Conservation (phyloP, 2,329 filamentous ascomycete genomes). For the Ilyonectria sp. region DNA sequence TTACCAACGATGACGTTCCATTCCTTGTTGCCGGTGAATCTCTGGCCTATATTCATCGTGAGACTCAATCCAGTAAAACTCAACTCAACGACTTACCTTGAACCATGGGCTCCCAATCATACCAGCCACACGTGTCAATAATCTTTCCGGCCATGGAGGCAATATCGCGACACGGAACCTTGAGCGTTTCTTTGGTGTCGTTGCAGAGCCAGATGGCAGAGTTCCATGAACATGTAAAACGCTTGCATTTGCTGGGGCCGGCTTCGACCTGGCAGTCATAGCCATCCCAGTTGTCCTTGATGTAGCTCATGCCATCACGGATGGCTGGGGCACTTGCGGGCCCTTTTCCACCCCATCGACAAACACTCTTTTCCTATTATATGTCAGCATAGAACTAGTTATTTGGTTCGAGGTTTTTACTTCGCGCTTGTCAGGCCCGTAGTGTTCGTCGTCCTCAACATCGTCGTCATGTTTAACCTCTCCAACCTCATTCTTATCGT, state of each 20-base stretch:
- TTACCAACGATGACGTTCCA: slow-evolving; percentile 23
- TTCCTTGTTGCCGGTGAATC: background rate
- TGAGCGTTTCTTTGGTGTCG: slow-evolving; percentile 14
- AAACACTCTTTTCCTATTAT: background rate
- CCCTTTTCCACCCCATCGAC: slow-evolving; percentile 15
- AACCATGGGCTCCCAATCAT: slow-evolving; percentile 9
- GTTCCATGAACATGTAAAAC: slow-evolving; percentile 20
- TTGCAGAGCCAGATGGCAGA: slow-evolving; percentile 29
- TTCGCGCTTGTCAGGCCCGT: background rate
- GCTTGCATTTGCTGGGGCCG: slow-evolving; percentile 19
- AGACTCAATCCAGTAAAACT: background rate
- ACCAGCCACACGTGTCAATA: slow-evolving; percentile 5
- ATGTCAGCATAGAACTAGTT: background rate
- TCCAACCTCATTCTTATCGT: background rate
- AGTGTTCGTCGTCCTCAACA: background rate
- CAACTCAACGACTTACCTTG: background rate
- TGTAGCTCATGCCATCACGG: slow-evolving; percentile 10
- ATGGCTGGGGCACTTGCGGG: slow-evolving; percentile 1
- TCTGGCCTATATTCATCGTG: slow-evolving; percentile 6
- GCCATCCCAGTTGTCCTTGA: background rate
- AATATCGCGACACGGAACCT: slow-evolving; percentile 16
- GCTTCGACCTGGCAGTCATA: slow-evolving; percentile 12
- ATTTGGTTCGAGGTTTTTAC: background rate
- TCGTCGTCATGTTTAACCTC: background rate
- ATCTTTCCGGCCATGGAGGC: slow-evolving; percentile 10